Base-by-base conservation (phyloP, 2,329 filamentous ascomycete species). In the Trichoderma sp. region DNA sequence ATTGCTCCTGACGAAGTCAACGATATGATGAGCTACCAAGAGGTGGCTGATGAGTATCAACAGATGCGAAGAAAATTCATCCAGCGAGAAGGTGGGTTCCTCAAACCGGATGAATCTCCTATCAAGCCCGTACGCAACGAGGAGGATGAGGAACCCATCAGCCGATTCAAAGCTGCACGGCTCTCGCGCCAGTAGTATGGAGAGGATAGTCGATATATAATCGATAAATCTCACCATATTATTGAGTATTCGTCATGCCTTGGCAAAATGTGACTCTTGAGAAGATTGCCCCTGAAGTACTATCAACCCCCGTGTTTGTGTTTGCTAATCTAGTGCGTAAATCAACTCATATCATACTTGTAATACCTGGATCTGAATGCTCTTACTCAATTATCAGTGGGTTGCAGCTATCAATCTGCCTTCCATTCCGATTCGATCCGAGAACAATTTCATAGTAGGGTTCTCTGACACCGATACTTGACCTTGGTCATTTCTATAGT, bases 41-140 rank as follows among this genome's bases (percentile, higher is more conserved):
- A 97, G 79, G 90, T 97, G 15, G 91, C 93, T 8, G 88, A 89
- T 47, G 93, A 97, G 78, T 97, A 97, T 80, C 92, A 97, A 79
- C 90, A 89, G 58, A 86, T 93, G 80, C 91, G 95, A 23, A 97
- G 95, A 79, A 89, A 88, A 77, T 91, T 97, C 81, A 94, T 98
- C 68, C 90, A 94, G 75, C 88, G 90, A 76, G 90, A 96, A 76
- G 94, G 94, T 66, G 94, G 94, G 3, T 97, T 97, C 80, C 83
- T 92, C 76, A 87, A 89, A 71, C 88, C 94, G 75, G 89, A 92
- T 72, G 90, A 93, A 72, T 85, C 88, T 67, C 87, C 88, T 20
- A 88, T 90, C 61, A 87, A 92, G 67, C 88, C 92, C 1, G 84
- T 94, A 58, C 90, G 91, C 68, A 89, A 94, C 76, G 88, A 91